These are phyloP conservation scores for Trichopus zeylanicus DNA, from an alignment of 116 monocot species.

Conservation along the genomic window DNA sequence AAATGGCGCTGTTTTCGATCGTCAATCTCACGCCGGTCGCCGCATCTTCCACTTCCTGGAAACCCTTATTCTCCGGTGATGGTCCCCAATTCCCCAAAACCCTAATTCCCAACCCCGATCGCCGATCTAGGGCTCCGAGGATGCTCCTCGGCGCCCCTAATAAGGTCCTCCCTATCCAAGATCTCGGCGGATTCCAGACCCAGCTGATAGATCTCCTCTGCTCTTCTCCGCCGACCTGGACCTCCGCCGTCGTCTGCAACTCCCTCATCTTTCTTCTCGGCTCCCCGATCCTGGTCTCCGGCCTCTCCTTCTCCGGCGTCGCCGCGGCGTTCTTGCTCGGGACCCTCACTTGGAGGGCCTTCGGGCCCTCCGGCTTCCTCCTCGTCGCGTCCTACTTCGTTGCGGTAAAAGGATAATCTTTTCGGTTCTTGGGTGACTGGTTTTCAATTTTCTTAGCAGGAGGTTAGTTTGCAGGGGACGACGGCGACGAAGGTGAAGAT, in stretches of 20 bases:
- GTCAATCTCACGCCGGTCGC: no score
- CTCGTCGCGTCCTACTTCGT: slow-evolving; percentile 80
- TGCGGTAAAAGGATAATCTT: slow-evolving; percentile 12
- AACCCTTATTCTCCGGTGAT: neutral
- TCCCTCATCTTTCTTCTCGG: slow-evolving; percentile 59
- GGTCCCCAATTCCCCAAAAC: slow-evolving; percentile 9
- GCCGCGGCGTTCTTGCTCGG: slow-evolving; percentile 69
- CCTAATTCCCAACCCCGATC: neutral
- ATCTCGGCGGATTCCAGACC: slow-evolving; percentile 15
- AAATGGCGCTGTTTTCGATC: no score
- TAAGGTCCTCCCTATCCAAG: slow-evolving; percentile 17
- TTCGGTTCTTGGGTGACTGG: neutral
- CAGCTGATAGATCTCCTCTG: slow-evolving; percentile 35
- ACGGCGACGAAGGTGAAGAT: slow-evolving; percentile 82
- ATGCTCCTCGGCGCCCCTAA: slow-evolving; percentile 14
- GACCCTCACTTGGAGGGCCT: slow-evolving; percentile 78
- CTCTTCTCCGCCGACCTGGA: slow-evolving; percentile 74
- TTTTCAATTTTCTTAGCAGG: neutral
- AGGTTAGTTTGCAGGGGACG: slow-evolving; percentile 48
- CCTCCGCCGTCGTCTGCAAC: slow-evolving; percentile 60
- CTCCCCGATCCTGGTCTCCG: slow-evolving; percentile 67
- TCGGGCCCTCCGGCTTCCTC: slow-evolving; percentile 56
- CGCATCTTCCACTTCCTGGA: neutral
- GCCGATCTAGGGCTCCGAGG: slow-evolving; percentile 12
- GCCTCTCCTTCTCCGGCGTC: slow-evolving; percentile 63